A percentile compares a stretch with the other conserved stretches of the same genome.
phyloP scores from a whole-genome alignment of 1,284 basidiomycete species.

The Singerocomus inundabilis region DNA sequence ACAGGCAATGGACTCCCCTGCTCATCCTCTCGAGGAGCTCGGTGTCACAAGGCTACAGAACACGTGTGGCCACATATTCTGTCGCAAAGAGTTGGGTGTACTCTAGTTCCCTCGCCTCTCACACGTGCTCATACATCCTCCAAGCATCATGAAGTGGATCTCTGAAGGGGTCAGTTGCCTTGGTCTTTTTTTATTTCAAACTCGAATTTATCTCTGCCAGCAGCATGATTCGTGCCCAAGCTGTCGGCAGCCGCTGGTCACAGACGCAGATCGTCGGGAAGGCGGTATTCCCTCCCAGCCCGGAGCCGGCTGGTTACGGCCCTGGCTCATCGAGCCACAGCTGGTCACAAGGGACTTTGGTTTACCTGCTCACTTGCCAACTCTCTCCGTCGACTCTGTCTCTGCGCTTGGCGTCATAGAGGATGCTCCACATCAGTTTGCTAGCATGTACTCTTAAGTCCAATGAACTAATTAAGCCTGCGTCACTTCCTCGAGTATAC shows the following conservation, averaged over 20 bases:
- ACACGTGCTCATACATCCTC: slow-evolving; percentile 11
- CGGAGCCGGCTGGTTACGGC: slow-evolving; percentile 19
- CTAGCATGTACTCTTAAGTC: slow-evolving; percentile 54
- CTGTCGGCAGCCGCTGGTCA: slow-evolving; percentile 50
- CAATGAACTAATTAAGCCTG: slow-evolving; percentile 11
- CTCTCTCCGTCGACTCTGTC: slow-evolving; percentile 15
- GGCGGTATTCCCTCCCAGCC: neutral
- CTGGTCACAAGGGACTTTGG: slow-evolving; percentile 20
- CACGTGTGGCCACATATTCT: slow-evolving; percentile 71
- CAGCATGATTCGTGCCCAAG: slow-evolving; percentile 64
- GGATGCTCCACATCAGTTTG: slow-evolving; percentile 35
- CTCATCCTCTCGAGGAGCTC: slow-evolving; percentile 60
- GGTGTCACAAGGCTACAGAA: slow-evolving; percentile 62
- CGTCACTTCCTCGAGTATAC: slow-evolving; percentile 20
- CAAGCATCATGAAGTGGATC: slow-evolving; percentile 66
- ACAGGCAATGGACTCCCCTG: slow-evolving; percentile 70
- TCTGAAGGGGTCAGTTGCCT: slow-evolving; percentile 47
- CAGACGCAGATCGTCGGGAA: slow-evolving; percentile 16
- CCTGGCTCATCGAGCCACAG: slow-evolving; percentile 24
- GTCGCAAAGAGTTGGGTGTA: slow-evolving; percentile 62
- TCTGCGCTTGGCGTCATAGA: slow-evolving; percentile 6
- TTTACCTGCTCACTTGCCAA: slow-evolving; percentile 21
- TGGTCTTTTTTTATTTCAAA: slow-evolving; percentile 1
- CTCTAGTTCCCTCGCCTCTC: slow-evolving; percentile 2
- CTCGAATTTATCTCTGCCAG: slow-evolving; percentile 8